A percentile compares a stretch with the other conserved stretches of the same genome.
These are phyloP conservation scores for Furcasterigmium furcatum DNA, from an alignment of 2,329 filamentous ascomycete species.

Conservation along the genomic window DNA sequence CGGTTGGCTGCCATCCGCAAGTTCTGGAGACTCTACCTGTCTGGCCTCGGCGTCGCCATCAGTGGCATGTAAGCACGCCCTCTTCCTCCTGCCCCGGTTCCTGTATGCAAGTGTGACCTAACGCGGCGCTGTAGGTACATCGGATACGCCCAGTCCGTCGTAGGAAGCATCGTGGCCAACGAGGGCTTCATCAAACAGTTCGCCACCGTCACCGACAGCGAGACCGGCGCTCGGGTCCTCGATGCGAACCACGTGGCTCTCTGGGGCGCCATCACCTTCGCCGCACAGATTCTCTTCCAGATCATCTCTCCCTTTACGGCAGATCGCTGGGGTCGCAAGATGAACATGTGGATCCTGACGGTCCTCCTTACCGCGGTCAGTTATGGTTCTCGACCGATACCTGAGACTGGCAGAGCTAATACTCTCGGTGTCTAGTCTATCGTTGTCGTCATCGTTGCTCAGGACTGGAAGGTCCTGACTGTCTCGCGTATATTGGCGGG, in stretches of 20 bases:
- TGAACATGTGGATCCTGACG: background rate
- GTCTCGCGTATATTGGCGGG: background rate
- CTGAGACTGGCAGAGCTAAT: background rate
- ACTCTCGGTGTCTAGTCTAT: background rate
- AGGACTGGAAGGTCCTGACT: background rate
- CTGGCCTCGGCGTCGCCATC: background rate
- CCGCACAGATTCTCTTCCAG: background rate
- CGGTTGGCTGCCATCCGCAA: background rate
- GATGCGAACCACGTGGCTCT: background rate
- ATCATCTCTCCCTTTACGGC: background rate
- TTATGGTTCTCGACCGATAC: no score
- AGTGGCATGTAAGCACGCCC: background rate
- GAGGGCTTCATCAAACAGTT: conserved; percentile 6
- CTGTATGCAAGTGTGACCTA: no score
- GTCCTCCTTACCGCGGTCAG: background rate
- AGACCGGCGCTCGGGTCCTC: background rate
- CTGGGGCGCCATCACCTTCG: background rate
- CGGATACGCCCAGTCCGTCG: conserved; percentile 2
- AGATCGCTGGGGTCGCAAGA: background rate
- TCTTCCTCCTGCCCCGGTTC: no score
- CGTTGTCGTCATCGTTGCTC: background rate
- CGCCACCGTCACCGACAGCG: background rate
- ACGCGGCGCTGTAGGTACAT: background rate
- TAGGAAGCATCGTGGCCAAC: conserved; percentile 1
- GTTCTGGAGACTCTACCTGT: background rate